These are phyloP conservation scores for Eragrostis curvula DNA, from an alignment of 176 grass and related monocot species.

Conservation along the genomic window DNA sequence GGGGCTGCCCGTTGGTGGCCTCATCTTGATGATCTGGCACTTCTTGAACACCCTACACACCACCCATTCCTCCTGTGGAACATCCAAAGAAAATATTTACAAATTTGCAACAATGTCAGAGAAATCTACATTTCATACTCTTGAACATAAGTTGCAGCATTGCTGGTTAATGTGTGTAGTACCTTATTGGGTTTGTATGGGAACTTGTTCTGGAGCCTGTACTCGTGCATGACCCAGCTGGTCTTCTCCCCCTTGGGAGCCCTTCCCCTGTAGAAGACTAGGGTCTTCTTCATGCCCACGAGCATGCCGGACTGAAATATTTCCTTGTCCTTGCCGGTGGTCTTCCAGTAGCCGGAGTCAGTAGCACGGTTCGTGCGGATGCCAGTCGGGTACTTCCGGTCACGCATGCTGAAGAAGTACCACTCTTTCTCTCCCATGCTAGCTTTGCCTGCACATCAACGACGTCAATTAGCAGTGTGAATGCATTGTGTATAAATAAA, in stretches of 20 bases:
- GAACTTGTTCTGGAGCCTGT: slow-evolving; percentile 77
- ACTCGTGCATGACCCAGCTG: slow-evolving; percentile 94
- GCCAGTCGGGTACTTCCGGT: slow-evolving; percentile 78
- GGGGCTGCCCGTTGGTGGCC: slow-evolving; percentile 36
- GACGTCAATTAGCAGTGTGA: not conserved
- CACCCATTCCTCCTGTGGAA: slow-evolving; percentile 74
- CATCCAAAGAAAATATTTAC: too few species aligned
- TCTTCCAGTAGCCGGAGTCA: slow-evolving; percentile 86
- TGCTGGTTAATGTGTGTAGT: not conserved
- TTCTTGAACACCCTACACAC: slow-evolving; percentile 91
- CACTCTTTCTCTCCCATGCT: slow-evolving; percentile 91
- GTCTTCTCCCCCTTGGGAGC: slow-evolving; percentile 83
- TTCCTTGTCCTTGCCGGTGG: slow-evolving; percentile 85
- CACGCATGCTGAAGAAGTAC: slow-evolving; percentile 92
- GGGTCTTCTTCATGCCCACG: slow-evolving; percentile 88
- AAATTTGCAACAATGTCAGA: not conserved
- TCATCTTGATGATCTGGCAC: slow-evolving; percentile 51
- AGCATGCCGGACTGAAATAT: slow-evolving; percentile 71
- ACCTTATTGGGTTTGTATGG: slow-evolving; percentile 81
- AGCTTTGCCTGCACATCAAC: slow-evolving; percentile 55
- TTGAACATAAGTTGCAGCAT: not conserved
- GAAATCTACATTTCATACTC: too few species aligned
- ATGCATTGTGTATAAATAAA: not conserved
- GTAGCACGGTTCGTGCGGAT: slow-evolving; percentile 80
- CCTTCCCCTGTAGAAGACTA: slow-evolving; percentile 80